Evolutionary conservation across 495 filamentous ascomycete species (phyloP).

Genomic region (Podospora conica): DNA sequence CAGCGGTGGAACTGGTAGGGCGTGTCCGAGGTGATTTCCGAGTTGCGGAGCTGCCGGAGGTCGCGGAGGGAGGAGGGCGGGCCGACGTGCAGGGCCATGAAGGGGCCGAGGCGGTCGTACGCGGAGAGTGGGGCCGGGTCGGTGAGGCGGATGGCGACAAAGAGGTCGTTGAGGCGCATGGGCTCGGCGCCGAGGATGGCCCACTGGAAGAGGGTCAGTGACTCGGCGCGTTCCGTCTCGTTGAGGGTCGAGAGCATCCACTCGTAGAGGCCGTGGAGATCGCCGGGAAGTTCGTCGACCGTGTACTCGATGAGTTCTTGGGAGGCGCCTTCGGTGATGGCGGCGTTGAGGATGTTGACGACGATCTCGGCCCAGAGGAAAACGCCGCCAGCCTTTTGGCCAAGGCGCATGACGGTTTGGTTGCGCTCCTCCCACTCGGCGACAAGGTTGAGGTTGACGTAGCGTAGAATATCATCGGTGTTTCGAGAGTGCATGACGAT

Average conservation of each 20-base stretch:
- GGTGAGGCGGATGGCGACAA: constrained; percentile 29
- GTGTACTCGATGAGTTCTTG: constrained; percentile 32
- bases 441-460: constrained; percentile 30
- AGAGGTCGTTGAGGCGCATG: constrained; percentile 33
- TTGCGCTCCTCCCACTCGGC: constrained; percentile 32
- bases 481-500: constrained; percentile 32
- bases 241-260: constrained; percentile 32
- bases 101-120: constrained; percentile 16
- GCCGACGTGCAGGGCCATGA: constrained; percentile 26
- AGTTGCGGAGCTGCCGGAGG: constrained; percentile 25
- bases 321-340: constrained; percentile 29
- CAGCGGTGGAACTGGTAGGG: constrained; percentile 32
- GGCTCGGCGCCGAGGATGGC: constrained; percentile 32
- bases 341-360: constrained; percentile 34
- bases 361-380: constrained; percentile 38
- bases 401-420: constrained; percentile 21
- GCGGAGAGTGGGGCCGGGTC: constrained; percentile 14
- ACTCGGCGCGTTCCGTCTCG: constrained; percentile 29
- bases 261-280: constrained; percentile 35
- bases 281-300: constrained; percentile 29
- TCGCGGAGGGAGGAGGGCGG: constrained; percentile 27
- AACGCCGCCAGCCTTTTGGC: constrained; percentile 27
- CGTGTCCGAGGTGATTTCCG: constrained; percentile 30
- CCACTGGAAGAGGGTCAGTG: constrained; percentile 34
- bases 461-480: constrained; percentile 30